These are phyloP conservation scores for Blepharisma stoltei DNA, from an alignment of 73 alveolate species.

Conservation along the genomic window DNA sequence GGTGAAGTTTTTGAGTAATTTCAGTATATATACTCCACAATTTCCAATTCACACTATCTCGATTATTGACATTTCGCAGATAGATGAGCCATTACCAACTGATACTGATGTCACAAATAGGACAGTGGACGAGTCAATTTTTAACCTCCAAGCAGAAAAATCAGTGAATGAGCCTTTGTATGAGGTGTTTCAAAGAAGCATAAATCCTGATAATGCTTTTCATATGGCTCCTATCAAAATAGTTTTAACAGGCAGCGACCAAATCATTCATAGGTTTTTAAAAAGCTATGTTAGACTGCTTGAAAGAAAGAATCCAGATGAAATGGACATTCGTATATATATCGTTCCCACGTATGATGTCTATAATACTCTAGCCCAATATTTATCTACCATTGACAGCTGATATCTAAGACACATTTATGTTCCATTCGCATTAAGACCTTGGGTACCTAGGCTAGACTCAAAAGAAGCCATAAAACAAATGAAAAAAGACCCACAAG, in stretches of 20 bases:
- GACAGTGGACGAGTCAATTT: background rate
- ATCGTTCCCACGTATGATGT: background rate
- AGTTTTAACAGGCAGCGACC: constrained; percentile 18
- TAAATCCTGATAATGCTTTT: background rate
- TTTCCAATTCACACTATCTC: background rate
- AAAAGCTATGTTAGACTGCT: background rate
- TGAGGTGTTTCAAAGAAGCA: background rate
- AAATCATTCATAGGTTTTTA: constrained; percentile 8
- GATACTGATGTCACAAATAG: background rate
- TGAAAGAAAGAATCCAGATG: background rate
- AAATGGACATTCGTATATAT: background rate
- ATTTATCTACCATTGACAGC: background rate
- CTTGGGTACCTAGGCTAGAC: constrained; percentile 27
- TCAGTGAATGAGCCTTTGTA: background rate
- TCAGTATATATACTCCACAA: too few species aligned
- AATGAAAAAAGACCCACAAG: background rate
- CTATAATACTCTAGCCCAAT: background rate
- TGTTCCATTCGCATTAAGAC: constrained; percentile 16
- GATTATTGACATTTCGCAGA: background rate
- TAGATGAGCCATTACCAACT: background rate
- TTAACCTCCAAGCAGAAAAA: background rate
- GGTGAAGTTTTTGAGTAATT: too few species aligned
- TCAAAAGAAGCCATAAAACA: background rate
- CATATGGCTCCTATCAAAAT: background rate
- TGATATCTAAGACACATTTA: constrained; percentile 10